Base-by-base conservation (phyloP, 2,329 filamentous ascomycete genomes). In the Cryphonectria parasitica region DNA sequence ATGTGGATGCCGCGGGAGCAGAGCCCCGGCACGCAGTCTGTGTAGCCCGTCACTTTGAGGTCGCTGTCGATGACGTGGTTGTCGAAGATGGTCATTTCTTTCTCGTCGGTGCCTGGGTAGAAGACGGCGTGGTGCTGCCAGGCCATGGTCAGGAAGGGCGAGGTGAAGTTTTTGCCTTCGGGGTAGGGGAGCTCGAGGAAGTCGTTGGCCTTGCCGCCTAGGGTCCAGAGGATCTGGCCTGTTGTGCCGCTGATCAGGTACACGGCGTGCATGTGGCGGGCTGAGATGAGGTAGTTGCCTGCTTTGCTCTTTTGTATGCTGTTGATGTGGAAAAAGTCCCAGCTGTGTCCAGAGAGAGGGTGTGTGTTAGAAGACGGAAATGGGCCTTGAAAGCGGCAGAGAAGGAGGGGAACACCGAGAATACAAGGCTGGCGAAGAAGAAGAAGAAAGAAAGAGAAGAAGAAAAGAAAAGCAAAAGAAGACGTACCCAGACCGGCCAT, bases 21-120 rank as follows among this genome's bases (percentile, higher is more conserved):
- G 39, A 60, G 52, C 15, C 66, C 66, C 3, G 54, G n/a, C 11
- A 28, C n/a, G 43, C 62, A 64, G 39, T 34, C 25, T 13, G 62
- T 8, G 62, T 64, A 64, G 62, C 62, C 62, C 17, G 41, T 49
- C 71, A 75, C 78, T 10, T 25, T 61, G 64, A 68, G 66, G n/a
- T 28, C 39, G 11, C 28, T 64, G 34, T 67, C 66, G 54, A 67
- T 61, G 25, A 58, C 66, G 28, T 67, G 66, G 74, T 86, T 86
- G 75, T 86, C 84, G 75, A 82, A 86, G 64, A 86, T 78, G 0
- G 83, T 83, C 69, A 86, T 83, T 68, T 83, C 81, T 1, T 81
- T 80, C 22, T 43, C 60, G 65, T 69, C 69, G 28, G 81, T 82
- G 68, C 77, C 66, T 7, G 66, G 66, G 19, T 61, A 58, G 25